Conservation (phyloP, 768 basidiomycete species). For the Pleurotus giganteus region DNA sequence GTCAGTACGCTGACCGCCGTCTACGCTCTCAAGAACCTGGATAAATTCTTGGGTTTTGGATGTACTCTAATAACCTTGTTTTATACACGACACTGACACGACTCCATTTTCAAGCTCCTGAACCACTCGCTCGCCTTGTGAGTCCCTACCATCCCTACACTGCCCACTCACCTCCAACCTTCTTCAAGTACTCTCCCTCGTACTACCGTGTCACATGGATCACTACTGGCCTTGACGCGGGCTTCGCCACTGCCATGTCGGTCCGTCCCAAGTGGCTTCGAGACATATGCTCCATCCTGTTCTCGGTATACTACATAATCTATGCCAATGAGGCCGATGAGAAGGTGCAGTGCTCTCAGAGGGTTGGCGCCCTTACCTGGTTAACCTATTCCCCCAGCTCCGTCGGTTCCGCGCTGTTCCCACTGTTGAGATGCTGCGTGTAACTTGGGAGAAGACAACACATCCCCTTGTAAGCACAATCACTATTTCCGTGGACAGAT, state of each 20-base stretch:
- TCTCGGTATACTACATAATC: constrained; percentile 85
- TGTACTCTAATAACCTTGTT: constrained; percentile 47
- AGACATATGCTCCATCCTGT: constrained; percentile 82
- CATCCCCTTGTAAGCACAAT: constrained; percentile 77
- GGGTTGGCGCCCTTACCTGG: neutral
- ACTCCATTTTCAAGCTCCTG: constrained; percentile 62
- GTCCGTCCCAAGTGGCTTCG: constrained; percentile 90
- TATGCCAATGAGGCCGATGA: constrained; percentile 92
- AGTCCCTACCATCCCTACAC: constrained; percentile 22
- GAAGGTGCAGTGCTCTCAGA: constrained; percentile 57
- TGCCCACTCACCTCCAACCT: neutral
- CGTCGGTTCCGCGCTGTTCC: constrained; percentile 90
- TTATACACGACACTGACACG: neutral
- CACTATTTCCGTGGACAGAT: constrained; percentile 7
- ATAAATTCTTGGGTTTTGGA: constrained; percentile 79
- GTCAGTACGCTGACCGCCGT: constrained; percentile 81
- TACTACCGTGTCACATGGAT: constrained; percentile 98
- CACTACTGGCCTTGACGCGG: constrained; percentile 90
- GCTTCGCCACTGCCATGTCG: constrained; percentile 93
- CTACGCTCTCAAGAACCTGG: constrained; percentile 82
- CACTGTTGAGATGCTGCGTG: constrained; percentile 93
- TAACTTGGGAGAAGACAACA: constrained; percentile 95
- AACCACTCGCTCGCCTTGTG: constrained; percentile 87
- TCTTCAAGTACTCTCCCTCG: constrained; percentile 76
- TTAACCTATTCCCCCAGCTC: constrained; percentile 48